These are phyloP conservation scores for Alternaria arbusti DNA, from an alignment of 2,329 filamentous ascomycete species.

Conservation along the genomic window DNA sequence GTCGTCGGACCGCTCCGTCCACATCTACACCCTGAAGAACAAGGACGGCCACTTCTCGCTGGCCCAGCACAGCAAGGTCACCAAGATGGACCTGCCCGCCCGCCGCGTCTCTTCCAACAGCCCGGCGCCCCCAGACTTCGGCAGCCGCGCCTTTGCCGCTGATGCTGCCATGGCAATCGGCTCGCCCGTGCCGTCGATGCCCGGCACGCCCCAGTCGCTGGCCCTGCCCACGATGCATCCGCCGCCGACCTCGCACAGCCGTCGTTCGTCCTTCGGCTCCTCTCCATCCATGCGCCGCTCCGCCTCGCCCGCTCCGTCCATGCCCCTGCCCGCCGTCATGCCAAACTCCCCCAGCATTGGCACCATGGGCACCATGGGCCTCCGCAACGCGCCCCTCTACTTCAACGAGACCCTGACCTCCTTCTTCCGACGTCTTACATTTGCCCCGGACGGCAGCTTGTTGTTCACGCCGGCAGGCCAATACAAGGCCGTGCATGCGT, in stretches of 20 bases:
- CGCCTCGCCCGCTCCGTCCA: conserved; percentile 88
- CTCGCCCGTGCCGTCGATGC: conserved; percentile 88
- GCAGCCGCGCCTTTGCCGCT: conserved; percentile 68
- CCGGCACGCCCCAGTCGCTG: conserved; percentile 88
- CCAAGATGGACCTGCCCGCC: conserved; percentile 91
- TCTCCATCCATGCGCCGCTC: conserved; percentile 81
- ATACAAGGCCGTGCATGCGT: conserved; percentile 79
- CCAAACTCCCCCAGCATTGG: conserved; percentile 86
- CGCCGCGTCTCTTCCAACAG: conserved; percentile 90
- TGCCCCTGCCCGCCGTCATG: conserved; percentile 95
- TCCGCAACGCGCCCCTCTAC: conserved; percentile 88
- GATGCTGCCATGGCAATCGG: conserved; percentile 62
- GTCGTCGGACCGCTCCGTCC: conserved; percentile 95
- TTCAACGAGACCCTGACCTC: conserved; percentile 96
- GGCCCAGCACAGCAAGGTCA: conserved; percentile 77
- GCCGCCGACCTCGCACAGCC: conserved; percentile 86
- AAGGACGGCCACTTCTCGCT: conserved; percentile 96
- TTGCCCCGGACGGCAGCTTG: conserved; percentile 92
- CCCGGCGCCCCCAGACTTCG: conserved; percentile 85
- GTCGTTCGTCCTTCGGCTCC: conserved; percentile 89
- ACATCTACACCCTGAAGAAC: conserved; percentile 94
- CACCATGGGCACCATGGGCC: conserved; percentile 50
- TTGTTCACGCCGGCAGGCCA: conserved; percentile 94
- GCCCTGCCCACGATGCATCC: conserved; percentile 91
- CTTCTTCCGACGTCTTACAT: conserved; percentile 92